Evolutionary conservation across 768 basidiomycete species (phyloP).

Genomic region (Boletus huronensis): DNA sequence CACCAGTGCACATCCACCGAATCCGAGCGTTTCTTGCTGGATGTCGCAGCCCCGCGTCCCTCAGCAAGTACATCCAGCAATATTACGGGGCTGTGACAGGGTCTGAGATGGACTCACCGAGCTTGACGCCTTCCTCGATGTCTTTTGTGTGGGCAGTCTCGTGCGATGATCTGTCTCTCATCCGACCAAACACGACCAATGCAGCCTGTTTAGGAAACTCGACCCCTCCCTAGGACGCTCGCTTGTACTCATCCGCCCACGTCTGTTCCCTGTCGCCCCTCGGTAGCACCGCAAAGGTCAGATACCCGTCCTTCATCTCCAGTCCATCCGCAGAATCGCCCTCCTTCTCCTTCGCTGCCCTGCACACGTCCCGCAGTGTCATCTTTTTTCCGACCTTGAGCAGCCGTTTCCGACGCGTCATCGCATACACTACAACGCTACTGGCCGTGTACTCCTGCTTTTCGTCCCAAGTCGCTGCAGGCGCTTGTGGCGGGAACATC

Average conservation of each 20-base stretch:
- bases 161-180: slow-evolving; percentile 5
- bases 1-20: slow-evolving; percentile 53
- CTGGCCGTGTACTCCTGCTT: slow-evolving; percentile 61
- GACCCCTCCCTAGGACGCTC: slow-evolving; percentile 18
- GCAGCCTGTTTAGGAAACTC: slow-evolving; percentile 14
- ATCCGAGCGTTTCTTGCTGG: slow-evolving; percentile 29
- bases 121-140: slow-evolving; percentile 59
- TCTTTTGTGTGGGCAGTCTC: slow-evolving; percentile 19
- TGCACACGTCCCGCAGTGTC: slow-evolving; percentile 75
- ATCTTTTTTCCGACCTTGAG: slow-evolving; percentile 92
- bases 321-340: slow-evolving; percentile 71
- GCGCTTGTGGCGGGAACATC: slow-evolving; percentile 78
- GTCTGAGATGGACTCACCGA: slow-evolving; percentile 56
- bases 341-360: slow-evolving; percentile 55
- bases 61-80: slow-evolving; percentile 22
- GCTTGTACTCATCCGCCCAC: slow-evolving; percentile 90
- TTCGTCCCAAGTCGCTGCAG: slow-evolving; percentile 73
- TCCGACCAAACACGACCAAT: slow-evolving; percentile 32
- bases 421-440: slow-evolving; percentile 77
- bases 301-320: slow-evolving; percentile 77
- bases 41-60: slow-evolving; percentile 14
- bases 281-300: slow-evolving; percentile 76
- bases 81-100: slow-evolving; percentile 16
- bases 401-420: slow-evolving; percentile 69
- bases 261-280: slow-evolving; percentile 72